Percentiles rank a stretch among this genome's conserved stretches.
phyloP scores from a whole-genome alignment of 208 protist genomes.

The Acanthamoeba royreba region DNA sequence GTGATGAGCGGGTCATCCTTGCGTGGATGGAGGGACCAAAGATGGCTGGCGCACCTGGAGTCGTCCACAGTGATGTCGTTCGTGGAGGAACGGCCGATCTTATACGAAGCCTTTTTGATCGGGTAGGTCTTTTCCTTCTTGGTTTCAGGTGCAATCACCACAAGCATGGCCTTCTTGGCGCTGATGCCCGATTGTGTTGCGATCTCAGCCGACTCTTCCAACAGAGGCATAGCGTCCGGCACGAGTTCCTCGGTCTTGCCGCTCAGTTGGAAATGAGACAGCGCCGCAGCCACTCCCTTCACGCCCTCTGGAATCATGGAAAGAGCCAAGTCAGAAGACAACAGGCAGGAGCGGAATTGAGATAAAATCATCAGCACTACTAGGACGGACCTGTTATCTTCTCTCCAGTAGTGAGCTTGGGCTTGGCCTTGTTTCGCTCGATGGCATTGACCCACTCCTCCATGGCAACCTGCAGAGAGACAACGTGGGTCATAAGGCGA shows the following conservation, averaged over 20 bases:
- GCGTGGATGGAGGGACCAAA: neutral
- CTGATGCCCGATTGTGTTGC: neutral
- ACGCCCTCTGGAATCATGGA: neutral
- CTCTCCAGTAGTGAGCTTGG: neutral
- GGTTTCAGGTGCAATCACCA: neutral
- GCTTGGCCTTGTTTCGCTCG: slow-evolving; percentile 1
- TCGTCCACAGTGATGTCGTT: neutral
- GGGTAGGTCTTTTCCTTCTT: slow-evolving; percentile 7
- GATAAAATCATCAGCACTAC: neutral
- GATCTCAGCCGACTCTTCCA: neutral
- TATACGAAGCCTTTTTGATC: neutral
- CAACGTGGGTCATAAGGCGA: neutral
- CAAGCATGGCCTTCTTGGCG: neutral
- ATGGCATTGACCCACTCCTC: slow-evolving; percentile 30
- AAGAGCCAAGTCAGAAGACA: neutral
- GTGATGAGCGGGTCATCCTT: neutral
- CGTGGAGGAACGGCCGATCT: neutral
- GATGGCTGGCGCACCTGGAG: neutral
- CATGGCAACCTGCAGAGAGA: neutral
- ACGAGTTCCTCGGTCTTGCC: neutral
- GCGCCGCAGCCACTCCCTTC: neutral
- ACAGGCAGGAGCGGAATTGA: neutral
- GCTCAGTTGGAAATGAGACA: neutral
- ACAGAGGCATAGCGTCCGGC: neutral
- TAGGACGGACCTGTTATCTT: neutral